These are phyloP conservation scores for Penicillium vulpinum DNA, from an alignment of 2,329 filamentous ascomycete genomes.

Conservation along the genomic window DNA sequence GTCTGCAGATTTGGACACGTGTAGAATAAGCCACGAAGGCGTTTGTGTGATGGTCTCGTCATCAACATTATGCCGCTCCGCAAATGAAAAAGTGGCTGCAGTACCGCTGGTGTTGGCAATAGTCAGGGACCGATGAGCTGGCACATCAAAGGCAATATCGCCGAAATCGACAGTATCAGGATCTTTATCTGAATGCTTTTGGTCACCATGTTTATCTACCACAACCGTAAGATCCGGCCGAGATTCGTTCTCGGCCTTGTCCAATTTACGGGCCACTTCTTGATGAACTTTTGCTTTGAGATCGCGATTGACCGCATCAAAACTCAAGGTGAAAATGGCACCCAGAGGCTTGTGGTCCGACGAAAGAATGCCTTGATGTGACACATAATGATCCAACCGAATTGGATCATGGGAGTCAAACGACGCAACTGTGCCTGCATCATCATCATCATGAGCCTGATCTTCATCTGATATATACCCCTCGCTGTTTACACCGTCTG, in stretches of 20 bases:
- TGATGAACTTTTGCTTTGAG: conserved; percentile 80
- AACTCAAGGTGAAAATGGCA: conserved; percentile 79
- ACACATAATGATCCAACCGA: conserved; percentile 69
- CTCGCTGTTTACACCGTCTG: conserved; percentile 63
- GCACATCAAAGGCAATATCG: conserved; percentile 66
- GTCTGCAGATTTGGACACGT: conserved; percentile 59
- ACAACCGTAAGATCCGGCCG: conserved; percentile 80
- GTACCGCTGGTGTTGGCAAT: conserved; percentile 91
- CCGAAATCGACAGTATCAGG: conserved; percentile 74
- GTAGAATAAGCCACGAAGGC: conserved; percentile 70
- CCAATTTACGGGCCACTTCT: conserved; percentile 83
- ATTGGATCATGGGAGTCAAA: conserved; percentile 51
- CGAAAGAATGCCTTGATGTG: conserved; percentile 84
- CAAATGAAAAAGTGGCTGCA: conserved; percentile 74
- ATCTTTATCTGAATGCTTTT: conserved; percentile 36
- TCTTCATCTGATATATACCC: conserved; percentile 61
- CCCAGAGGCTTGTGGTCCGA: conserved; percentile 94
- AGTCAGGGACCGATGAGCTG: conserved; percentile 68
- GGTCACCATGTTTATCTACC: conserved; percentile 59
- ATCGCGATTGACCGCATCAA: conserved; percentile 81
- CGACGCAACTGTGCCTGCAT: conserved; percentile 29
- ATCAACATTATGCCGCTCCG: conserved; percentile 63
- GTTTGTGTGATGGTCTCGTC: conserved; percentile 43
- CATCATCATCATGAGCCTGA: conserved; percentile 47
- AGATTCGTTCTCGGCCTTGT: conserved; percentile 88